Conservation (phyloP, 2,329 filamentous ascomycete genomes). For the Diaporthe longicolla region DNA sequence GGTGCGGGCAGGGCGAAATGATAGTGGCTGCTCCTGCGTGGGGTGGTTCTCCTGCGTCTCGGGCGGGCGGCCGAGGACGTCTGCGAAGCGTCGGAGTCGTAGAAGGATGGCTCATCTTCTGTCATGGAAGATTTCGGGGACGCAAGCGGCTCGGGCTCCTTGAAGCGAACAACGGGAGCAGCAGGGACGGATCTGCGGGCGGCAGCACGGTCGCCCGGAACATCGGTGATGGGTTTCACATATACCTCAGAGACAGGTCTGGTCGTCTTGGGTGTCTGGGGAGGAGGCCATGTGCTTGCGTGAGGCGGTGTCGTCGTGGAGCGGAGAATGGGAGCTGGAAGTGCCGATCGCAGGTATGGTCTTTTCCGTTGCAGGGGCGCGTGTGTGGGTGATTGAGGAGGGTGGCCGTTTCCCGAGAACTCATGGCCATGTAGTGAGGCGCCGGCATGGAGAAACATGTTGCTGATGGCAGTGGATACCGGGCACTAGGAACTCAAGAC, state of each 20-base stretch:
- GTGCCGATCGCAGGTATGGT: conserved; percentile 60
- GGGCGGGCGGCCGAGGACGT: conserved; percentile 34
- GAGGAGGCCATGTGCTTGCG: conserved; percentile 31
- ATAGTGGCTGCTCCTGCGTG: conserved; percentile 73
- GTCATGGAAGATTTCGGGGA: conserved; percentile 52
- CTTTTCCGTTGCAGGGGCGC: conserved; percentile 52
- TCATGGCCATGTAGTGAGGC: conserved; percentile 73
- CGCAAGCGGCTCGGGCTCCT: conserved; percentile 52
- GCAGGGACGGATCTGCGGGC: conserved; percentile 24
- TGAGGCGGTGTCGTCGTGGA: conserved; percentile 44
- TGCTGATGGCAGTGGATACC: conserved; percentile 42
- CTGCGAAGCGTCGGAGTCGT: conserved; percentile 56
- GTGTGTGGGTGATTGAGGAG: conserved; percentile 49
- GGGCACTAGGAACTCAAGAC: neutral
- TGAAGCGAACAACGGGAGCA: conserved; percentile 62
- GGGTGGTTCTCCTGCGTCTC: conserved; percentile 58
- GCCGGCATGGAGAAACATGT: conserved; percentile 72
- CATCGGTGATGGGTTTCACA: conserved; percentile 55
- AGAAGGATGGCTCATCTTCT: conserved; percentile 65
- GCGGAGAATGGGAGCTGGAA: conserved; percentile 53
- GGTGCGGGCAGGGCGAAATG: conserved; percentile 78
- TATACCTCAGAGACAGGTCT: conserved; percentile 41
- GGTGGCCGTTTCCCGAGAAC: conserved; percentile 59
- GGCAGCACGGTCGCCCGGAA: conserved; percentile 49
- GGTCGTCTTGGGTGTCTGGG: conserved; percentile 19